phyloP scores from a whole-genome alignment of 202 grass and related monocot genomes.

The Saccharum hybrid region DNA sequence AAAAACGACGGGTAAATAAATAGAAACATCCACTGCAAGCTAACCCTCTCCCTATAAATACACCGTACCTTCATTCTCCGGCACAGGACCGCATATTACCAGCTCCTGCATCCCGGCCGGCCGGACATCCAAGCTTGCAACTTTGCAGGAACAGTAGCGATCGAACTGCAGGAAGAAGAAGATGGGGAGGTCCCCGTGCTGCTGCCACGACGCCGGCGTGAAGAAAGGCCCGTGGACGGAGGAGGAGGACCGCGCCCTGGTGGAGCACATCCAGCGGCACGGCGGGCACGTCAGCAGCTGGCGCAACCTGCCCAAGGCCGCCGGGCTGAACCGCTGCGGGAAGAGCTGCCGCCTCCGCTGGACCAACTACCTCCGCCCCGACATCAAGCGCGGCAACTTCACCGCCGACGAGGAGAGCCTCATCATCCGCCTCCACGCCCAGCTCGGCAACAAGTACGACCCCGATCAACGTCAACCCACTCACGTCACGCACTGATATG shows the following conservation, averaged over 20 bases:
- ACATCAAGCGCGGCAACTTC: constrained; percentile 81
- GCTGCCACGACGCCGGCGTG: constrained; percentile 48
- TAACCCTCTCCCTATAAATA: constrained; percentile 34
- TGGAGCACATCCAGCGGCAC: constrained; percentile 53
- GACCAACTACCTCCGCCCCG: constrained; percentile 84
- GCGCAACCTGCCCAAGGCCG: constrained; percentile 55
- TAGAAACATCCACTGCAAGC: background rate
- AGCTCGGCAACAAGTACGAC: constrained; percentile 66
- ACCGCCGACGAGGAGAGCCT: constrained; percentile 63
- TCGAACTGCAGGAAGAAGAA: background rate
- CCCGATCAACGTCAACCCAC: no score
- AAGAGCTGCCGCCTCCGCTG: constrained; percentile 91
- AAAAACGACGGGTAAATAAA: background rate
- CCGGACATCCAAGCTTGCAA: background rate
- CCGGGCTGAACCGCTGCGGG: constrained; percentile 65
- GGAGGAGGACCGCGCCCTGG: constrained; percentile 58
- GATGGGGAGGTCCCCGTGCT: constrained; percentile 67
- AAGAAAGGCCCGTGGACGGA: constrained; percentile 61
- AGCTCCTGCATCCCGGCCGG: background rate
- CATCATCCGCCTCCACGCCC: constrained; percentile 68
- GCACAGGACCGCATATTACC: background rate
- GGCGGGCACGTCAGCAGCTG: constrained; percentile 58
- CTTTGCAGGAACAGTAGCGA: no score
- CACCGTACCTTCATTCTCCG: background rate
- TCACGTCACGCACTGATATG: no score